Conservation (phyloP, 805 yeast species). For the Schizosaccharomyces lindneri region DNA sequence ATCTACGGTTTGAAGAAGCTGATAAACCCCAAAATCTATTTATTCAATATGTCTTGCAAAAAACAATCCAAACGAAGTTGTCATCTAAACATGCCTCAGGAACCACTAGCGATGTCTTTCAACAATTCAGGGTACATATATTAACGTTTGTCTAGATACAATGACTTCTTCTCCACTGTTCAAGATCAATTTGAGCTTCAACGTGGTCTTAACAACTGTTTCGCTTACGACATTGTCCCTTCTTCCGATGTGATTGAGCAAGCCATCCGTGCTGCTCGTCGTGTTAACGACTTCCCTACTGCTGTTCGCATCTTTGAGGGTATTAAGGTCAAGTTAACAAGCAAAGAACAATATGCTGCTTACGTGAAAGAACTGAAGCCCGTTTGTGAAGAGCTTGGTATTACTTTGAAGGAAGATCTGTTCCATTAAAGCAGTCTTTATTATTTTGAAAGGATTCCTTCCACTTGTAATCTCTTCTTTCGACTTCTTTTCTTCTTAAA, state of each 20-base stretch:
- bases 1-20: too few species aligned
- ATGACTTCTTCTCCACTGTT: slow-evolving; percentile 87
- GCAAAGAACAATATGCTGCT: slow-evolving; percentile 78
- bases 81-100: too few species aligned
- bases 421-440: slow-evolving; percentile 13
- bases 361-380: slow-evolving; percentile 86
- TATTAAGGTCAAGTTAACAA: slow-evolving; percentile 84
- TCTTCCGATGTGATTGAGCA: slow-evolving; percentile 88
- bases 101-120: not conserved
- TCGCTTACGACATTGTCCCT: slow-evolving; percentile 95
- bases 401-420: slow-evolving; percentile 78
- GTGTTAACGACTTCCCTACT: slow-evolving; percentile 95
- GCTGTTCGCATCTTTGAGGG: slow-evolving; percentile 98
- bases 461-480: not conserved
- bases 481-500: not conserved
- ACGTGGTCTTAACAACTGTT: slow-evolving; percentile 92
- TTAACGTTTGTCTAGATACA: slow-evolving; percentile 29
- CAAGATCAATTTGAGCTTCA: slow-evolving; percentile 65
- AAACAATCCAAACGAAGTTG: too few species aligned
- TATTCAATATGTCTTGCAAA: too few species aligned
- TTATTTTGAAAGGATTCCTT: not conserved
- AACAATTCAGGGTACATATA: not conserved
- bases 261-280: slow-evolving; percentile 93
- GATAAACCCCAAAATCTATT: too few species aligned
- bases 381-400: slow-evolving; percentile 74